Base-by-base conservation (phyloP, 495 filamentous ascomycete species). In the Choiromyces venosus region DNA sequence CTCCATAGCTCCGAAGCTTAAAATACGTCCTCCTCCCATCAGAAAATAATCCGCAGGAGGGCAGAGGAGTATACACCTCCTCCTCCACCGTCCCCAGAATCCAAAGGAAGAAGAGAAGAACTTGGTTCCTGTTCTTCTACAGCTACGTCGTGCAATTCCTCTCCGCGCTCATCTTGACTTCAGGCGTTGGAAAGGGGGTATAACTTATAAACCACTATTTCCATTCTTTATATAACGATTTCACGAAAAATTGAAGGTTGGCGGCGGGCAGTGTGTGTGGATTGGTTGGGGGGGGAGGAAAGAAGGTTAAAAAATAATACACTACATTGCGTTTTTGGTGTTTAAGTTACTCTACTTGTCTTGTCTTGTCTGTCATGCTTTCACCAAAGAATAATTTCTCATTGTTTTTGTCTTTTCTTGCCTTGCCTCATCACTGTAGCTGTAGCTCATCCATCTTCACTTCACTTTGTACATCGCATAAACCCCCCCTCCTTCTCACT, bases 91-190 rank as follows among this genome's bases (percentile, higher is more conserved):
- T 68, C 25, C 75, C 75, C 10, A 88, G 94, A 75, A 74, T 70
- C 33, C 88, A 91, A 25, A 94, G 96, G 85, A 88, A 91, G 80
- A 97, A 91, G 83, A 88, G 93, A 82, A 86, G 95, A 71, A 97
- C 93, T 4, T 93, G 97, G 85, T 99, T 99, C 78, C 84, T 99
- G 73, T 97, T 98, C 83, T 84, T 94, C 73, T 99, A 99, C 84
- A 91, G 92, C 52, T 99, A 98, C 83, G 85, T 94, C 21, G 90
- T 97, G 69, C 95, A 99, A 83, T 89, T 98, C 66, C 80, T 94
- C 71, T 96, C 97, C 82, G 97, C 97, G 92, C 94, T 95, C 91
- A 88, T 94, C 74, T 85, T 99, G 72, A 96, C 79, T 16, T 74
- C 71, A 12, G 73, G 76, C 64, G 79, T 80, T 42, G 79, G 78